Conservation (phyloP, 1,284 basidiomycete species). For the Cystobasidium slooffiae region DNA sequence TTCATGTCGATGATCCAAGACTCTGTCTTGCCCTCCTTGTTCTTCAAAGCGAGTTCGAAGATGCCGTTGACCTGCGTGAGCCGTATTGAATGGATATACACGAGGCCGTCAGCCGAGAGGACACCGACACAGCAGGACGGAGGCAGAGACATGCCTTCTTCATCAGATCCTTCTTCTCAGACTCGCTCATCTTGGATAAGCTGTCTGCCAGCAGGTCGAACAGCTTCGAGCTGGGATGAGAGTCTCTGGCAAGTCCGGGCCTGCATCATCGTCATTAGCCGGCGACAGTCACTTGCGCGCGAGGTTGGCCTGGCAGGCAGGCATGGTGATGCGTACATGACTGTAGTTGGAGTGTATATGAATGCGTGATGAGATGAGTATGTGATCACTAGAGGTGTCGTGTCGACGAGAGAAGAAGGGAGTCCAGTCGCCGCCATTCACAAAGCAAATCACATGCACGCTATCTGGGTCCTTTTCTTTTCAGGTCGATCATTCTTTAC, state of each 20-base stretch:
- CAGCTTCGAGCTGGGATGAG: slow-evolving; percentile 45
- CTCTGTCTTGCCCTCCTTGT: slow-evolving; percentile 22
- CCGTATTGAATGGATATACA: too few relatives aligned
- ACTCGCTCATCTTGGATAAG: slow-evolving; percentile 46
- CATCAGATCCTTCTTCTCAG: slow-evolving; percentile 50
- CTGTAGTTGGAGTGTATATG: not conserved
- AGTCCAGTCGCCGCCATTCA: too few relatives aligned
- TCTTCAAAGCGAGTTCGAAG: slow-evolving; percentile 51
- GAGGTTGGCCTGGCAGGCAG: not conserved
- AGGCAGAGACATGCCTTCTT: slow-evolving; percentile 27
- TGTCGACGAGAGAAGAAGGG: not conserved
- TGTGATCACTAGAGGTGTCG: not conserved
- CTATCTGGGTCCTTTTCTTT: not conserved
- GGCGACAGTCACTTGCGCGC: not conserved
- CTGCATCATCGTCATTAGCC: not conserved
- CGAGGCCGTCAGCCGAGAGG: not conserved
- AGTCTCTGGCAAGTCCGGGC: slow-evolving; percentile 12
- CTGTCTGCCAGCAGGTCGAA: slow-evolving; percentile 50
- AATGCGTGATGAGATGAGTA: not conserved
- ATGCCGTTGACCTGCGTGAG: slow-evolving; percentile 51
- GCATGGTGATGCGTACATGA: not conserved
- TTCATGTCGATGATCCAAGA: slow-evolving; percentile 86
- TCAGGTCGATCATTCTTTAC: not conserved
- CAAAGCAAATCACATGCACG: too few relatives aligned
- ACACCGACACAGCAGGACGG: not conserved